Evolutionary conservation across 257 asterid genomes (phyloP).

Genomic region (Lycium barbarum): DNA sequence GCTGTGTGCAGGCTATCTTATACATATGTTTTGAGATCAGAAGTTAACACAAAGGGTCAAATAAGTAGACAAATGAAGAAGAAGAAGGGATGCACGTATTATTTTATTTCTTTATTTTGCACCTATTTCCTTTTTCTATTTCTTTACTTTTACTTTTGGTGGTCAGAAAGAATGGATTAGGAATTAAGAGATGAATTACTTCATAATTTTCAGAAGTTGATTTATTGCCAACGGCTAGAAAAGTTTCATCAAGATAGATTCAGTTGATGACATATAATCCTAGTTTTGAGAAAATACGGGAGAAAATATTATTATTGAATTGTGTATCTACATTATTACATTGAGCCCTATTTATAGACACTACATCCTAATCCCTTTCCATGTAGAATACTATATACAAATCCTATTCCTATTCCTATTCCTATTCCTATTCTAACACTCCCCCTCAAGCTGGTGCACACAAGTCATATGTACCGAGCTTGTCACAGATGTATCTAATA

Average conservation of each 20-base stretch:
- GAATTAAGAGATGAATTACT: not conserved
- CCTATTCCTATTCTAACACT: too few species aligned
- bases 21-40: not conserved
- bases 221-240: not conserved
- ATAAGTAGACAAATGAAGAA: conserved; percentile 19
- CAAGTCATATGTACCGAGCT: too few species aligned
- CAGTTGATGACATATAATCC: conserved; percentile 14
- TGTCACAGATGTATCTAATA: too few species aligned
- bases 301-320: too few species aligned
- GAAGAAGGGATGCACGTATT: conserved; percentile 15
- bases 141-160: not conserved
- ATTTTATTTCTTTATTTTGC: conserved; percentile 8
- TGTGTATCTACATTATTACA: too few species aligned
- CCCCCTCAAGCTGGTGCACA: too few species aligned
- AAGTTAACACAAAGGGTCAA: conserved; percentile 19
- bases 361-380: too few species aligned
- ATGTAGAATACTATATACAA: too few species aligned
- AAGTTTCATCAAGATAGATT: conserved; percentile 12
- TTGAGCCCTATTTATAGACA: too few species aligned
- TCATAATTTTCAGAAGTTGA: conserved; percentile 12
- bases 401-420: too few species aligned
- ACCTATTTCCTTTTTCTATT: not conserved
- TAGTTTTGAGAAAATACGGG: too few species aligned
- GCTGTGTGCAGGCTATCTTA: conserved; percentile 19
- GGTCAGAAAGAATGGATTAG: not conserved